Evolutionary conservation across 2,329 filamentous ascomycete genomes (phyloP).

Genomic region (Teratosphaeria gauchensis): DNA sequence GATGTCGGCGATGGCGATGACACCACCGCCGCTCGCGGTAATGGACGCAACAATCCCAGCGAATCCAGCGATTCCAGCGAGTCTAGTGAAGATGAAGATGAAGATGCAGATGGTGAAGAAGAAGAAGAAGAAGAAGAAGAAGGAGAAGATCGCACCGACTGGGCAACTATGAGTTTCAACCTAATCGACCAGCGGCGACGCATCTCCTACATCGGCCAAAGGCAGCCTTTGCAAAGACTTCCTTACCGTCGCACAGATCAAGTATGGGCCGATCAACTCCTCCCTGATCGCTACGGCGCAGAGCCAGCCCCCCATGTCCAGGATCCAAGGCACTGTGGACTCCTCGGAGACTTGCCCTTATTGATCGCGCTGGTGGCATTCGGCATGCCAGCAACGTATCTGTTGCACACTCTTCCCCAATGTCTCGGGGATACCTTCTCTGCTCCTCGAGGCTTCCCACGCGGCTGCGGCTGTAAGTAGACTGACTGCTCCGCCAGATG

Average conservation of each 20-base stretch:
- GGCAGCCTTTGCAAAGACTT: neutral
- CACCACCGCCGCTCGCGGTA: neutral
- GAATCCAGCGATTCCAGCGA: neutral
- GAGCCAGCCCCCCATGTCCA: neutral
- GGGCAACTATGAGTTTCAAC: slow-evolving; percentile 3
- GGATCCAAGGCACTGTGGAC: neutral
- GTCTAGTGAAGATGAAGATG: too few relatives aligned
- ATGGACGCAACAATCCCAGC: neutral
- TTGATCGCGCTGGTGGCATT: slow-evolving; percentile 6
- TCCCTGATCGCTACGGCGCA: slow-evolving; percentile 6
- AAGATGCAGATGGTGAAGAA: neutral
- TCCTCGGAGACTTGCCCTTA: slow-evolving; percentile 8
- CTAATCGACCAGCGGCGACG: neutral
- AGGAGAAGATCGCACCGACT: slow-evolving; percentile 4
- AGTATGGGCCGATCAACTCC: slow-evolving; percentile 3
- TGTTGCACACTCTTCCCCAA: neutral
- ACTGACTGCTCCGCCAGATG: neutral
- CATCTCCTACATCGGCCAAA: neutral
- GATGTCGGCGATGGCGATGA: slow-evolving; percentile 9
- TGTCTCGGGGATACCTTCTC: slow-evolving; percentile 2
- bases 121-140: neutral
- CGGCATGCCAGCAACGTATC: neutral
- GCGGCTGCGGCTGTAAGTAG: slow-evolving; percentile 2
- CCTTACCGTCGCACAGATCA: neutral
- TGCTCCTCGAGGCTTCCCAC: neutral